Base-by-base conservation (phyloP, 495 filamentous ascomycete genomes). In the Neurospora discreta region DNA sequence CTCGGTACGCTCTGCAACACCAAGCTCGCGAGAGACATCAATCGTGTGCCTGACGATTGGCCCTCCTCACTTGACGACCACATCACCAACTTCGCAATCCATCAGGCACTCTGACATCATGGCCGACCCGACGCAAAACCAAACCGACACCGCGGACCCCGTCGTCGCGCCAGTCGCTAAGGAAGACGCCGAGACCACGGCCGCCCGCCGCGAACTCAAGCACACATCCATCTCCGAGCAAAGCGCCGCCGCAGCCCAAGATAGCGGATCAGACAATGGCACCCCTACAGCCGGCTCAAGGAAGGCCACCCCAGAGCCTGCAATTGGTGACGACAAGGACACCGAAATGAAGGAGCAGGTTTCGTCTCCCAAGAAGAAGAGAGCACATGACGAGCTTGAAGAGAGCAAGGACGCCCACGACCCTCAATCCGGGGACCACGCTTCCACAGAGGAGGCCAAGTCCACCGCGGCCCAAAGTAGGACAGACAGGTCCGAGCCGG, bases 301-400 rank as follows among this genome's bases (percentile, higher is more conserved):
- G 20, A 39, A 46, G 67, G 40, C 72, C 10, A 83, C 82, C n/a
- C 80, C 78, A 71, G 80, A 80, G 41, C 73, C 71, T 69, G 75
- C 72, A 43, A 74, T 77, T 30, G 69, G 75, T 58, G 75, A 81
- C 5, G 71, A 75, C 1, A 78, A 75, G n/a, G 77, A 77, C 68
- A 80, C 83, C 38, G 75, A 76, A 11, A 71, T 85, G 74, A 82
- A 77, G 73, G 84, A 86, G 70, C 78, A 83, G 68, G 70, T 87
- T 16, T 79, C 82, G 20, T 87, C 85, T 7, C 86, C 86, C 39
- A 88, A 87, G 81, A 88, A 87, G 79, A 88, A 88, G 78, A 79
- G 86, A 68, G 85, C 83, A 38, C 84, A 84, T 71, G 85, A 85
- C 70, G 83, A 87, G 75, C 80, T 87, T 1, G 84, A 87, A 60